Conservation (phyloP, 805 yeast species). For the Phaffomyces thermotolerans region DNA sequence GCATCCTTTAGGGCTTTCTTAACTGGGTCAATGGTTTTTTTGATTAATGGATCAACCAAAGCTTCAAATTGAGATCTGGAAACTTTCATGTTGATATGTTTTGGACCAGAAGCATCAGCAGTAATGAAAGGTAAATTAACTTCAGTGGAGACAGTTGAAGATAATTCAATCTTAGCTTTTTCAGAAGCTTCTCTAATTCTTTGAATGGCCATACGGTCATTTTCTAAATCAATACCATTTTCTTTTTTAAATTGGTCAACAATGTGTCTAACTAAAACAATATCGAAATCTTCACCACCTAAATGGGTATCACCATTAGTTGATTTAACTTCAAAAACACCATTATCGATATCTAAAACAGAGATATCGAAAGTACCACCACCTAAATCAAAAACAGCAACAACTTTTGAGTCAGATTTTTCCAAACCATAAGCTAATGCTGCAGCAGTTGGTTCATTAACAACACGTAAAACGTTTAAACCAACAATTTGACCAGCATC, state of each 20-base stretch:
- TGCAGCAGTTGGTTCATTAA: slow-evolving; percentile 89
- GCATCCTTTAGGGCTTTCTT: slow-evolving; percentile 75
- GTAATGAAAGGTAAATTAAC: slow-evolving; percentile 68
- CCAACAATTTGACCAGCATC: slow-evolving; percentile 78
- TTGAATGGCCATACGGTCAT: slow-evolving; percentile 48
- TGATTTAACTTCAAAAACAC: slow-evolving; percentile 75
- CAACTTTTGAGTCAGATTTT: slow-evolving; percentile 66
- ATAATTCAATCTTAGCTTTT: slow-evolving; percentile 67
- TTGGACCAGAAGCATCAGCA: slow-evolving; percentile 37
- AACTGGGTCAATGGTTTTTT: slow-evolving; percentile 67
- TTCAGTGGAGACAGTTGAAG: slow-evolving; percentile 55
- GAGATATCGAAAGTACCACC: slow-evolving; percentile 86
- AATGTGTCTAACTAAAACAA: slow-evolving; percentile 50
- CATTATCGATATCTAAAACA: slow-evolving; percentile 68
- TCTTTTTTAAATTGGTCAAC: slow-evolving; percentile 48
- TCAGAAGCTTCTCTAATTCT: slow-evolving; percentile 78
- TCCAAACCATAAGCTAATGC: slow-evolving; percentile 98
- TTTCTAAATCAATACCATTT: slow-evolving; percentile 27
- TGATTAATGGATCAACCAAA: slow-evolving; percentile 58
- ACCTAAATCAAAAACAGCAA: slow-evolving; percentile 64
- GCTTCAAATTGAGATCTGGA: slow-evolving; percentile 65
- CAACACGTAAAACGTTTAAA: slow-evolving; percentile 68
- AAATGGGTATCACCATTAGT: slow-evolving; percentile 81
- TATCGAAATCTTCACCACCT: slow-evolving; percentile 80
- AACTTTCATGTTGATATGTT: slow-evolving; percentile 53